phyloP scores from a whole-genome alignment of 1,139 yeast species.

The Pichia sp. region DNA sequence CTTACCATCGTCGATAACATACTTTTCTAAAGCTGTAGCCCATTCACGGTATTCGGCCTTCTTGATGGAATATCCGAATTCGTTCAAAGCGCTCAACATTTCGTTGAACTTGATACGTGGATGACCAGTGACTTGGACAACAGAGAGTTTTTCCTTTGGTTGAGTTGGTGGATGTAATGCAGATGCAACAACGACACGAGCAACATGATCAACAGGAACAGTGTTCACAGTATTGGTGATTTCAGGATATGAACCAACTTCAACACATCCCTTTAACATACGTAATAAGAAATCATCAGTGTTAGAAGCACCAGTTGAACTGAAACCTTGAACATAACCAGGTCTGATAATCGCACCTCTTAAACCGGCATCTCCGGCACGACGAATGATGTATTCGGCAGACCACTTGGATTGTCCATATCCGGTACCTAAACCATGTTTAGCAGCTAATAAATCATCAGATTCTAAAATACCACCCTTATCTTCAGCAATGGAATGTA shows the following conservation, averaged over 20 bases:
- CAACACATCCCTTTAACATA: constrained; percentile 92
- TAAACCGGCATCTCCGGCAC: constrained; percentile 85
- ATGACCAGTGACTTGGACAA: constrained; percentile 96
- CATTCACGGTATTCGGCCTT: constrained; percentile 71
- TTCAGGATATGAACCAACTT: constrained; percentile 82
- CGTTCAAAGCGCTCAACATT: constrained; percentile 61
- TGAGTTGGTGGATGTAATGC: constrained; percentile 69
- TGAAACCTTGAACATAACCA: constrained; percentile 91
- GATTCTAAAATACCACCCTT: constrained; percentile 72
- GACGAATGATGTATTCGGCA: constrained; percentile 84
- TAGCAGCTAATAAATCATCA: constrained; percentile 80
- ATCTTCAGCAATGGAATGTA: constrained; percentile 52
- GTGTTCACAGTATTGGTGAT: constrained; percentile 87
- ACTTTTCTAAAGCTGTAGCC: constrained; percentile 73
- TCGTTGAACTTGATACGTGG: constrained; percentile 84
- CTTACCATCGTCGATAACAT: constrained; percentile 61
- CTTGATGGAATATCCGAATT: constrained; percentile 70
- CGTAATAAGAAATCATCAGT: constrained; percentile 95
- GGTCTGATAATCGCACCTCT: constrained; percentile 92
- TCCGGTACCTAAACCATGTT: constrained; percentile 82
- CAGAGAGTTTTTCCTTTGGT: constrained; percentile 46
- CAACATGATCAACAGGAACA: constrained; percentile 99
- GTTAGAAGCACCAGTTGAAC: constrained; percentile 81
- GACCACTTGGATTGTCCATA: constrained; percentile 99
- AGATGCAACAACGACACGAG: constrained; percentile 82